Conservation (phyloP, 305 asterid species). For the Plantago lanceolata region DNA sequence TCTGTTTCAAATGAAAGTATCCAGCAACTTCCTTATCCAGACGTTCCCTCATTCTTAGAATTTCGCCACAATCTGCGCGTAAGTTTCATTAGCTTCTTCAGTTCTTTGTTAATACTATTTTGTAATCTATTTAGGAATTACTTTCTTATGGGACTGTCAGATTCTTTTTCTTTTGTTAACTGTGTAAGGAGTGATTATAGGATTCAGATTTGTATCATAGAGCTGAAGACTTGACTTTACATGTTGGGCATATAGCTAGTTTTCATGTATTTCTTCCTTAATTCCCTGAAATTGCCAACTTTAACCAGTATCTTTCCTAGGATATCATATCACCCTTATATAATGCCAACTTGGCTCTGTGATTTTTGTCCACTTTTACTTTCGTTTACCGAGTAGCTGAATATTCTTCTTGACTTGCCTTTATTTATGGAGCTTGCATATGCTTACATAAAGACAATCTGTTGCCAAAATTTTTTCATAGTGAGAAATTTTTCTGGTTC, state of each 20-base stretch:
- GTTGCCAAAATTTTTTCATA: no score
- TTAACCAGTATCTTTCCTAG: no score
- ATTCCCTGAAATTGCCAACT: background rate
- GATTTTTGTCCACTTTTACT: background rate
- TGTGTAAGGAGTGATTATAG: background rate
- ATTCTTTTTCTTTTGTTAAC: background rate
- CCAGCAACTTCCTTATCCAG: slow-evolving; percentile 60
- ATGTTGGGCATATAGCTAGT: no score
- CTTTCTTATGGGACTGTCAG: background rate
- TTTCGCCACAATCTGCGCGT: slow-evolving; percentile 96
- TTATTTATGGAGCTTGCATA: background rate
- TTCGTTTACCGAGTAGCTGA: background rate
- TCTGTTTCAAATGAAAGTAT: slow-evolving; percentile 46
- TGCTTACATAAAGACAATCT: background rate
- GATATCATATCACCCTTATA: background rate
- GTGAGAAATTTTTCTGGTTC: background rate
- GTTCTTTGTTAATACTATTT: slow-evolving; percentile 13
- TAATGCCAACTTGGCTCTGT: background rate
- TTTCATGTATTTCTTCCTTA: no score
- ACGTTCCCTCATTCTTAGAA: slow-evolving; percentile 80
- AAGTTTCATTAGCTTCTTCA: slow-evolving; percentile 9
- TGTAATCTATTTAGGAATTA: background rate
- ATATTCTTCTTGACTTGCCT: background rate
- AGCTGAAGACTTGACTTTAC: no score
- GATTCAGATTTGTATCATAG: background rate